Base-by-base conservation (phyloP, 225 moss, liverwort and hornwort species). In the Lunularia cruciata region DNA sequence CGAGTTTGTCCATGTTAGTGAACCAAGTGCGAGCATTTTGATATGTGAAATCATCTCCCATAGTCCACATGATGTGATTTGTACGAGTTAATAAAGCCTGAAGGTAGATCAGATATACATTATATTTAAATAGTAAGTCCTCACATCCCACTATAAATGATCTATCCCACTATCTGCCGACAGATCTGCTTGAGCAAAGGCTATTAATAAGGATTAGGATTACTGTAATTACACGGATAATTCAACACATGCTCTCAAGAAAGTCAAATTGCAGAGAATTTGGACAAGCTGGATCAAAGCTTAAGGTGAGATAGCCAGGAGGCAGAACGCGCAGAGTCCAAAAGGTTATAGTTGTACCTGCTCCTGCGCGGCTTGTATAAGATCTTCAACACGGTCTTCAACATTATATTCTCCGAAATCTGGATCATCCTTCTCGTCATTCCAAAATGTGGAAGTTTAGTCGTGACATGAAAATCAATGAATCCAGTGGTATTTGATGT, bases 41-140 rank as follows among this genome's bases (percentile, higher is more conserved):
- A 74, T 92, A 96, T 3, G 87, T 73, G 76, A 96, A 96, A 75
- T 96, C 95, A 33, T 82, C 87, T 71, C 95, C 95, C 95, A 96
- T 96, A 26, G 95, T 70, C 87, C 87, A 96, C 88, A 96, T 80
- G 71, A 96, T 70, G 78, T 96, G 90, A 60, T 86, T 86, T 63
- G 90, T 96, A 32, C 87, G 84, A 70, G 81, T 87, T 69, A 87
- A 66, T 52, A 80, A 79, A 73, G 90, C 84, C 88, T 88, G 83
- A 63, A 31, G 25, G n/a, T n/a, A n/a, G 22, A 15, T 6, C 26
- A 45, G 22, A 20, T 36, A n/a, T 1, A 6, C 35, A 36, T n/a
- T n/a, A n/a, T n/a, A n/a, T n/a, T n/a, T n/a, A n/a, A n/a, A n/a
- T n/a, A n/a, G n/a, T n/a, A n/a, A n/a, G n/a, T n/a, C n/a, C 2